phyloP scores from a whole-genome alignment of 1,139 yeast species.

The Arxiozyma bovina region DNA sequence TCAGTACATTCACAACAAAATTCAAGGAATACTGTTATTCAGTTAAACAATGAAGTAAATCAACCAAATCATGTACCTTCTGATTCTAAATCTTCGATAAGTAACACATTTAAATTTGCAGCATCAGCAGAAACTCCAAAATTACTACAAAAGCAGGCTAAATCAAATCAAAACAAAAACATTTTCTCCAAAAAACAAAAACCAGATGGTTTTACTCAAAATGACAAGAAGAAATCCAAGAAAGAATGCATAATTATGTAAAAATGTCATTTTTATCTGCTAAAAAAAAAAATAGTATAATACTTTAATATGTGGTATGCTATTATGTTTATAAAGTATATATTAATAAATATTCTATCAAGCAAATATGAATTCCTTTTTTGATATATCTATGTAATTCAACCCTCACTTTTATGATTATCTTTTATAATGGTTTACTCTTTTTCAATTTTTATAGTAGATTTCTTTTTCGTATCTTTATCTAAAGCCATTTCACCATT shows the following conservation, averaged over 20 bases:
- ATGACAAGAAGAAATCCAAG: constrained; percentile 18
- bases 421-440: neutral
- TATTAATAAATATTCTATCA: neutral
- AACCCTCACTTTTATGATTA: neutral
- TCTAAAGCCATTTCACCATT: neutral
- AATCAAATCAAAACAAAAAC: constrained; percentile 5
- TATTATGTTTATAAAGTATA: neutral
- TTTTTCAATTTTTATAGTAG: neutral
- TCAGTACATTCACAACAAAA: neutral
- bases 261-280: neutral
- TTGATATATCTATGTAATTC: neutral
- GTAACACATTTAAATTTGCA: constrained; percentile 1
- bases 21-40: neutral
- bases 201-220: neutral
- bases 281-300: neutral
- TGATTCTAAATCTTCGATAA: neutral
- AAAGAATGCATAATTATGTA: constrained; percentile 39
- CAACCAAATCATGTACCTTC: neutral
- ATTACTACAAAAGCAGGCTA: neutral
- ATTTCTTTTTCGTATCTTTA: constrained; percentile 2
- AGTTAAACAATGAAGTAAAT: neutral
- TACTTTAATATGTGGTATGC: neutral
- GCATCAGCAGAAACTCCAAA: constrained; percentile 1
- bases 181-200: neutral
- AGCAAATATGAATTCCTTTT: neutral